Evolutionary conservation across 2,329 filamentous ascomycete species (phyloP).

Genomic region (Talaromyces sp.): DNA sequence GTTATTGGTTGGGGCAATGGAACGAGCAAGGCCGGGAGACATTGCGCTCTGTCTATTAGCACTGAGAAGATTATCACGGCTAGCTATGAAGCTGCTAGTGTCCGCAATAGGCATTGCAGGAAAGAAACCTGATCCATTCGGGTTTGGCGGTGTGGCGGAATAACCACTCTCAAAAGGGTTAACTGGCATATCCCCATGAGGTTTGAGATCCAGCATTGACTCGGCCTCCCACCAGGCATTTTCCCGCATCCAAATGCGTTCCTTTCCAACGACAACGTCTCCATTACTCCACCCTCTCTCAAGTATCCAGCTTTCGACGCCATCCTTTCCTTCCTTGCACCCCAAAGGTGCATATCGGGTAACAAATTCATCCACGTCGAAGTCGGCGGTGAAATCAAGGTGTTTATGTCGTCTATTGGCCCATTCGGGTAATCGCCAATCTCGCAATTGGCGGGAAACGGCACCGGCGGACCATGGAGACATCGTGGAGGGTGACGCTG

Average conservation of each 20-base stretch:
- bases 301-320: slow-evolving; percentile 88
- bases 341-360: slow-evolving; percentile 77
- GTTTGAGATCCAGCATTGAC: slow-evolving; percentile 86
- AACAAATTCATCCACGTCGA: slow-evolving; percentile 87
- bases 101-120: slow-evolving; percentile 56
- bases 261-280: slow-evolving; percentile 82
- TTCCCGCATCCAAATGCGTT: slow-evolving; percentile 94
- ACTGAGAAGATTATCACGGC: slow-evolving; percentile 66
- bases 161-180: slow-evolving; percentile 68
- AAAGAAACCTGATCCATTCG: slow-evolving; percentile 62
- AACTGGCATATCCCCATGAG: slow-evolving; percentile 52
- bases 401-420: slow-evolving; percentile 86
- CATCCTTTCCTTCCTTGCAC: slow-evolving; percentile 83
- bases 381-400: slow-evolving; percentile 94
- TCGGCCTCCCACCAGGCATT: slow-evolving; percentile 97
- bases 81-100: slow-evolving; percentile 59
- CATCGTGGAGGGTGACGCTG: slow-evolving; percentile 65
- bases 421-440: slow-evolving; percentile 95
- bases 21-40: slow-evolving; percentile 42
- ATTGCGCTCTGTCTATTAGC: slow-evolving; percentile 53
- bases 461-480: slow-evolving; percentile 89
- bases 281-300: slow-evolving; percentile 98
- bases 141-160: slow-evolving; percentile 54
- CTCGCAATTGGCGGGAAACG: slow-evolving; percentile 84
- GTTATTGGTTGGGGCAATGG: slow-evolving; percentile 31